A percentile compares a stretch with the other conserved stretches of the same genome.
phyloP scores from a whole-genome alignment of 192 early-diverging fungal genomes.

The Entomortierella chlamydospora region DNA sequence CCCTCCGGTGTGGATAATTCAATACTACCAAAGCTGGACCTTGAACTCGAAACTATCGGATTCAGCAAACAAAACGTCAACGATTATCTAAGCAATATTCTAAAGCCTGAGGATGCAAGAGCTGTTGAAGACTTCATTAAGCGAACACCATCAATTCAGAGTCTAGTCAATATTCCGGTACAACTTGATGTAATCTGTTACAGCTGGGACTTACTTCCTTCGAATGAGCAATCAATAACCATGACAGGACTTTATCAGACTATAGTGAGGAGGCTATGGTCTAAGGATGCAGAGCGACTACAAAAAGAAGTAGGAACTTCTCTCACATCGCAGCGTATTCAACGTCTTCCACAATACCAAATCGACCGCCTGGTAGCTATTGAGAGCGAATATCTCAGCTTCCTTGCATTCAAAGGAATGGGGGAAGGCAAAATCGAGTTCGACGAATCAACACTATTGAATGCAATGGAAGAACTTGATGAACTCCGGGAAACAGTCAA shows the following conservation, averaged over 20 bases:
- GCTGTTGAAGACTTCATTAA: conserved; percentile 22
- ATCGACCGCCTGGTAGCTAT: conserved; percentile 12
- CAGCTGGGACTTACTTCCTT: conserved; percentile 16
- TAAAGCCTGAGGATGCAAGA: background rate
- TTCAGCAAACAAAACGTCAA: conserved; percentile 17
- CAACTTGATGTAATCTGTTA: conserved; percentile 32
- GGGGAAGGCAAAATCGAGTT: conserved; percentile 22
- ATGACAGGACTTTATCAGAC: conserved; percentile 17
- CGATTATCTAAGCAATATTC: background rate
- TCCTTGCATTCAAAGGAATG: conserved; percentile 32
- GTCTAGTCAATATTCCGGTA: conserved; percentile 29
- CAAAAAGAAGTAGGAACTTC: background rate
- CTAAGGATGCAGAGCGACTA: conserved; percentile 16
- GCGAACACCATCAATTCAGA: conserved; percentile 17
- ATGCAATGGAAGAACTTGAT: background rate
- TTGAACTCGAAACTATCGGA: conserved; percentile 21
- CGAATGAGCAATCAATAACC: background rate
- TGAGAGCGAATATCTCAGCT: conserved; percentile 19
- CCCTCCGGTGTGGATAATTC: conserved; percentile 5
- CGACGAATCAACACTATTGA: background rate
- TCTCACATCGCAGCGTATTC: no score
- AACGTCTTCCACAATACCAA: background rate
- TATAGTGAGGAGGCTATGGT: conserved; percentile 13
- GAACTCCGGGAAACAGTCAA: no score
- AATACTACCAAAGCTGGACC: conserved; percentile 1